These are phyloP conservation scores for Linanthus parryae DNA, from an alignment of 148 eudicot species.

Conservation along the genomic window DNA sequence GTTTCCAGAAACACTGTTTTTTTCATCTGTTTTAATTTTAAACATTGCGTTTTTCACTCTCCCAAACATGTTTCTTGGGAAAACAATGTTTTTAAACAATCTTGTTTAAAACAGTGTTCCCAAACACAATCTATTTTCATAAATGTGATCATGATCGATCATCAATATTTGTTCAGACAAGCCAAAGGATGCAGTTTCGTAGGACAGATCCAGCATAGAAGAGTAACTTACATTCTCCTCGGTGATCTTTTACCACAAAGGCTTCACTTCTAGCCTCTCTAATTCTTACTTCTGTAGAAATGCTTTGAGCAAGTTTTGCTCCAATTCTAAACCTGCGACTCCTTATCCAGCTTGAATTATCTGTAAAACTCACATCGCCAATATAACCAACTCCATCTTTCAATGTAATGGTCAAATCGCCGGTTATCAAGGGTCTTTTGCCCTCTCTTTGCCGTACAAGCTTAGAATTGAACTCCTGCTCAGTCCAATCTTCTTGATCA, in stretches of 20 bases:
- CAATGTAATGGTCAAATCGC: slow-evolving; percentile 29
- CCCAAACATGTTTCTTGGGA: too few relatives aligned
- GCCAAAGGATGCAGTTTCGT: too few relatives aligned
- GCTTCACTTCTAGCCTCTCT: slow-evolving; percentile 74
- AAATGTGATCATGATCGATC: too few relatives aligned
- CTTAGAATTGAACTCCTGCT: slow-evolving; percentile 30
- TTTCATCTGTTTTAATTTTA: too few relatives aligned
- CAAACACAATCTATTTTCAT: too few relatives aligned
- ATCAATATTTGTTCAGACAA: not conserved
- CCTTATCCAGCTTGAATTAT: slow-evolving; percentile 88
- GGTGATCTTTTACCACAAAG: slow-evolving; percentile 77
- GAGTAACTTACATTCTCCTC: slow-evolving; percentile 71
- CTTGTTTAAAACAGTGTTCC: too few relatives aligned
- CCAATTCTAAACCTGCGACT: slow-evolving; percentile 70
- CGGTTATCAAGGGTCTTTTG: slow-evolving; percentile 66
- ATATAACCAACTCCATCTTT: slow-evolving; percentile 54
- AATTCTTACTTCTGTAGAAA: slow-evolving; percentile 26
- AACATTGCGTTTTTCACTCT: too few relatives aligned
- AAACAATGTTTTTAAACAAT: too few relatives aligned
- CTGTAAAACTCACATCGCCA: slow-evolving; percentile 45
- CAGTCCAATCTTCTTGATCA: slow-evolving; percentile 56
- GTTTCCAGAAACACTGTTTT: too few relatives aligned
- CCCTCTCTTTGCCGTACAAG: slow-evolving; percentile 60
- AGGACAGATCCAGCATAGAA: not conserved
- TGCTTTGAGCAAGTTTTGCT: slow-evolving; percentile 29